phyloP scores from a whole-genome alignment of 805 yeast genomes.

The Candida vaughaniae region DNA sequence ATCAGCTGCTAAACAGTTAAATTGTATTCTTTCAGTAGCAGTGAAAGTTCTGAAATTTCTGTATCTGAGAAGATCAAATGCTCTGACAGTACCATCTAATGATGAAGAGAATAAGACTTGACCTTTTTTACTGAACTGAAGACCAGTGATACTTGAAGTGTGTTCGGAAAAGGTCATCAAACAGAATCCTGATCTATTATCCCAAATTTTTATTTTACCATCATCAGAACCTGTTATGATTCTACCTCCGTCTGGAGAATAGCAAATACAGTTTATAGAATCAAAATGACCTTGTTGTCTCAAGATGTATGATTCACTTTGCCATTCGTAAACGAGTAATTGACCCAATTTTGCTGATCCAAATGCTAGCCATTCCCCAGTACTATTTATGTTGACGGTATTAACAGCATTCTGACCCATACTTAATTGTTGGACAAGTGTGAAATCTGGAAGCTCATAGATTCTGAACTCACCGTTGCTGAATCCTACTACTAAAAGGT shows the following conservation, averaged over 20 bases:
- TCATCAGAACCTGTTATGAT: conserved; percentile 94
- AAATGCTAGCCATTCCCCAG: conserved; percentile 97
- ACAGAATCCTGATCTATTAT: conserved; percentile 87
- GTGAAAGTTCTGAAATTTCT: conserved; percentile 95
- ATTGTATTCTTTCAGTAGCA: conserved; percentile 84
- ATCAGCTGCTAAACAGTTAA: conserved; percentile 87
- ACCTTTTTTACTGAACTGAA: conserved; percentile 84
- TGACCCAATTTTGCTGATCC: conserved; percentile 94
- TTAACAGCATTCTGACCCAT: conserved; percentile 91
- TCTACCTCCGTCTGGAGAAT: conserved; percentile 93
- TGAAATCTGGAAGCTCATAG: conserved; percentile 82
- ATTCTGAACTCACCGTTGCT: conserved; percentile 86
- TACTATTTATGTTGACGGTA: conserved; percentile 70
- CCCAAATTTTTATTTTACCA: conserved; percentile 97
- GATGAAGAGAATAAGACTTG: conserved; percentile 91
- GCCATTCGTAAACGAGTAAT: conserved; percentile 96
- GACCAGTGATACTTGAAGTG: conserved; percentile 81
- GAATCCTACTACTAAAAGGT: conserved; percentile 84
- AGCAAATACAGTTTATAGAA: conserved; percentile 75
- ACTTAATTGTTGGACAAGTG: conserved; percentile 77
- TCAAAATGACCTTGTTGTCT: conserved; percentile 98
- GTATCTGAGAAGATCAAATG: conserved; percentile 92
- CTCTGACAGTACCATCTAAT: conserved; percentile 93
- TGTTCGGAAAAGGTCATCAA: conserved; percentile 91
- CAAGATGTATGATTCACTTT: conserved; percentile 89